phyloP scores from a whole-genome alignment of 345 rosid species.

The Bruguiera sexangula region DNA sequence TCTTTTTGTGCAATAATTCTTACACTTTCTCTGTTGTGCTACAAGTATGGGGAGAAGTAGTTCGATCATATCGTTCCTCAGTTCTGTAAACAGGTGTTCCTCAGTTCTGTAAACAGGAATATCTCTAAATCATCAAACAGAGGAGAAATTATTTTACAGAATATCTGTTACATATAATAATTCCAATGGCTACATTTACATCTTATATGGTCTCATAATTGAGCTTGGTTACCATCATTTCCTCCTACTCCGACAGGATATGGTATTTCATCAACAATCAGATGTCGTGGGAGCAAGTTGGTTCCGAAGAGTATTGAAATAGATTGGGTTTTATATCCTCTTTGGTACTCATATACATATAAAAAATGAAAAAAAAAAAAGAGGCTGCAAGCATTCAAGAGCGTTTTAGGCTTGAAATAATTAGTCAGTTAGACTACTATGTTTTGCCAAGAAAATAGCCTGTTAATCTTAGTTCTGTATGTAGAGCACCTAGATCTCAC shows the following conservation, averaged over 20 bases:
- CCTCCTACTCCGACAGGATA: neutral
- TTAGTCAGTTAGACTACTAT: neutral
- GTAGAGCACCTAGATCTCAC: no score
- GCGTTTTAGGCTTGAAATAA: constrained; percentile 20
- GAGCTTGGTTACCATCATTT: no score
- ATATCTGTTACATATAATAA: neutral
- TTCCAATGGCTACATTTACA: neutral
- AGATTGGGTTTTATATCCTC: no score
- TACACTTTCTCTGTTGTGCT: no score
- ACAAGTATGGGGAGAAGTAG: neutral
- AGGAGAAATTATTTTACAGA: neutral
- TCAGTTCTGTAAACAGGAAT: neutral
- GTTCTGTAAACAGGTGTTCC: neutral
- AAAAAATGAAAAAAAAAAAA: neutral
- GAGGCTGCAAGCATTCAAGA: constrained; percentile 21
- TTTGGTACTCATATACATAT: no score
- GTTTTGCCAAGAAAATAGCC: no score
- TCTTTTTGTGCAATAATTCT: no score
- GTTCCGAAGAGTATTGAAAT: no score
- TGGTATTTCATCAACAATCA: constrained; percentile 6
- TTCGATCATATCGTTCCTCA: neutral
- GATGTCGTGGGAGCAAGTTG: no score
- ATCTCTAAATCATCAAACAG: neutral
- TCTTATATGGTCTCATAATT: neutral
- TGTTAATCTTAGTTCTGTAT: no score